A percentile compares a stretch with the other conserved stretches of the same genome.
phyloP scores from a whole-genome alignment of 768 basidiomycete species.

The Leccinum imitatum region DNA sequence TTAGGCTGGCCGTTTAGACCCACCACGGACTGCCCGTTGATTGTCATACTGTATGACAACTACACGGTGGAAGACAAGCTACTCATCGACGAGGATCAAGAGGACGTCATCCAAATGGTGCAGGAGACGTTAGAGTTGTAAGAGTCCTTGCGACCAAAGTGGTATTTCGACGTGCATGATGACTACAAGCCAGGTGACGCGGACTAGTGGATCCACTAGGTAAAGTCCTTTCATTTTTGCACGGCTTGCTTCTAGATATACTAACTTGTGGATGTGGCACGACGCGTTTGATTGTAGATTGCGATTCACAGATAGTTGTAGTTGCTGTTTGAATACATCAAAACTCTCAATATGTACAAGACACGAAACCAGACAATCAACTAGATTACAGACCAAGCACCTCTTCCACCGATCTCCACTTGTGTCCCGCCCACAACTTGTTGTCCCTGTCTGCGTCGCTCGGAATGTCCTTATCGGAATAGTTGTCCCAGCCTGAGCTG shows the following conservation, averaged over 20 bases:
- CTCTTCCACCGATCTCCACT: constrained; percentile 32
- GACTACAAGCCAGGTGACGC: background rate
- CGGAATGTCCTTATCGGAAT: constrained; percentile 27
- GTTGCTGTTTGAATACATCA: constrained; percentile 5
- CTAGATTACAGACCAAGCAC: constrained; percentile 23
- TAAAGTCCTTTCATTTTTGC: background rate
- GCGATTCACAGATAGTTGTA: too few relatives aligned
- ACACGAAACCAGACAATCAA: background rate
- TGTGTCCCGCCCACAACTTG: constrained; percentile 34
- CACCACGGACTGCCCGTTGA: background rate
- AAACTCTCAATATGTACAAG: background rate
- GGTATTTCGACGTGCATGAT: background rate
- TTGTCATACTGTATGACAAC: constrained; percentile 1
- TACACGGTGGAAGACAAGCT: background rate
- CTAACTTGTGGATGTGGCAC: too few relatives aligned
- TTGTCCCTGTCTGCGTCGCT: constrained; percentile 34
- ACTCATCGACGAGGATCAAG: background rate
- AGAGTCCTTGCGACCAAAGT: background rate
- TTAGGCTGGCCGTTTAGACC: background rate
- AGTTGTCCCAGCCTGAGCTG: constrained; percentile 38
- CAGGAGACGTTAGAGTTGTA: background rate
- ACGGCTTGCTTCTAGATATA: background rate
- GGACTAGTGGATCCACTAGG: background rate
- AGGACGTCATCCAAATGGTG: background rate
- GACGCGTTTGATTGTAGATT: too few relatives aligned